Base-by-base conservation (phyloP, 164 flowering plant genomes). In the Houttuynia cordata region DNA sequence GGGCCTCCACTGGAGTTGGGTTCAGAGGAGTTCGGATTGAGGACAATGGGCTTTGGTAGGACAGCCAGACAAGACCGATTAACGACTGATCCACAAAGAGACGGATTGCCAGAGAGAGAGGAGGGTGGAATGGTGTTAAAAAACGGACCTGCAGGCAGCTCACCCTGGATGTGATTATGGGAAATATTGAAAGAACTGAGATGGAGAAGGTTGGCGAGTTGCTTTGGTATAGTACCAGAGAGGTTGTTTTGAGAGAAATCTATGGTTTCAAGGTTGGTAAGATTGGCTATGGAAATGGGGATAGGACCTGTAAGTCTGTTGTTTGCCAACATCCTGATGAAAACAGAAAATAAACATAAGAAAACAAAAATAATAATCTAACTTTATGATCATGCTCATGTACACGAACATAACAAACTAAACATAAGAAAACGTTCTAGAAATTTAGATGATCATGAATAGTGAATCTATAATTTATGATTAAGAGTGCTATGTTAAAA, bases 31-130 rank as follows among this genome's bases (percentile, higher is more conserved):
- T 90, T 84, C 1, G 97, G 99, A 58, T 91, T 87, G 19, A 91
- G 87, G 66, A 94, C 99, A 67, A 94, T 83, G 42, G 99, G 99
- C 57, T 94, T 94, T 24, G 91, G 97, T 63, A 85, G 89, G 61
- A 81, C 86, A 51, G 78, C 68, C 24, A 87, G 91, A 72, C 99
- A 90, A 51, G 96, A 79, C 41, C 76, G 87, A 45, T 86, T 85
- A 51, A 79, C 85, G 6, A 70, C 76, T 24, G 97, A 75, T 8
- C 96, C 96, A 75, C 99, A 93, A n/a, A 93, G 79, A 21, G 79
- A 73, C 39, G 90, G 91, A 66, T 93, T 93, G 20, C 79, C 92
- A 10, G 81, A 70, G 41, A 94, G 82, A 25, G 96, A 85, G 10
- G 81, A 76, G 10, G 85, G 83, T 49, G 89, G 70, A 50, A 94